A percentile compares a stretch with the other conserved stretches of the same genome.
Evolutionary conservation across 768 basidiomycete genomes (phyloP).

Genomic region (Mycena chlorophos): DNA sequence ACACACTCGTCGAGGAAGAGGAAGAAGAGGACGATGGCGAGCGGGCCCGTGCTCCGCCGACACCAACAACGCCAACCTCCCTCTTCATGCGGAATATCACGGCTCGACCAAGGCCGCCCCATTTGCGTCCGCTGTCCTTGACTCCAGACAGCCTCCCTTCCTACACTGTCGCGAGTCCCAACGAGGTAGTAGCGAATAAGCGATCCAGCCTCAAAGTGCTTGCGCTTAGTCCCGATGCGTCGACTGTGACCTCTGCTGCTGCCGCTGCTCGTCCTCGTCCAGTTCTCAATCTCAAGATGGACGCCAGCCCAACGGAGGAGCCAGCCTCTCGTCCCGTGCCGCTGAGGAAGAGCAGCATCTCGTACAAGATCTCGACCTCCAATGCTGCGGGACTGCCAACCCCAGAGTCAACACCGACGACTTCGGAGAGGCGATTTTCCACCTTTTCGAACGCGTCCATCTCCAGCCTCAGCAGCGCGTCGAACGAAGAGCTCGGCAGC

Average conservation of each 20-base stretch:
- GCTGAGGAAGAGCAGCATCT: conserved; percentile 67
- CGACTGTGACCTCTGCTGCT: conserved; percentile 28
- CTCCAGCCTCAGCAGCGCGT: conserved; percentile 33
- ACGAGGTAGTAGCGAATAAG: conserved; percentile 36
- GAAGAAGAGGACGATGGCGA: conserved; percentile 79
- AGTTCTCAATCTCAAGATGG: conserved; percentile 39
- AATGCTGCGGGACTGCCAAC: conserved; percentile 59
- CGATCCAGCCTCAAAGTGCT: conserved; percentile 44
- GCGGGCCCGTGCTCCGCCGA: conserved; percentile 29
- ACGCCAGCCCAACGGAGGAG: conserved; percentile 27
- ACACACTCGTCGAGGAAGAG: conserved; percentile 81
- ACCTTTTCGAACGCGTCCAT: conserved; percentile 1
- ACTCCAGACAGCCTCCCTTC: conserved; percentile 51
- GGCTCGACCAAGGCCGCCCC: conserved; percentile 63
- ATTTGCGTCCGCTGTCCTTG: conserved; percentile 71
- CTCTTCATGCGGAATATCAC: conserved; percentile 39
- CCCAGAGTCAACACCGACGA: conserved; percentile 72
- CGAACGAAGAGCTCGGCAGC: conserved; percentile 37
- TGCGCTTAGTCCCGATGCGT: conserved; percentile 35
- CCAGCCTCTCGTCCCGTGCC: conserved; percentile 36
- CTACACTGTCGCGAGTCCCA: conserved; percentile 52
- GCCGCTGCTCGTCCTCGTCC: conserved; percentile 34
- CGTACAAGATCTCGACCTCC: conserved; percentile 62
- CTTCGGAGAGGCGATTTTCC: conserved; percentile 40
- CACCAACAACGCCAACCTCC: conserved; percentile 33